Percentiles rank a stretch among this genome's conserved stretches.
phyloP scores from a whole-genome alignment of 345 rosid genomes.

The Lepidium sativum region DNA sequence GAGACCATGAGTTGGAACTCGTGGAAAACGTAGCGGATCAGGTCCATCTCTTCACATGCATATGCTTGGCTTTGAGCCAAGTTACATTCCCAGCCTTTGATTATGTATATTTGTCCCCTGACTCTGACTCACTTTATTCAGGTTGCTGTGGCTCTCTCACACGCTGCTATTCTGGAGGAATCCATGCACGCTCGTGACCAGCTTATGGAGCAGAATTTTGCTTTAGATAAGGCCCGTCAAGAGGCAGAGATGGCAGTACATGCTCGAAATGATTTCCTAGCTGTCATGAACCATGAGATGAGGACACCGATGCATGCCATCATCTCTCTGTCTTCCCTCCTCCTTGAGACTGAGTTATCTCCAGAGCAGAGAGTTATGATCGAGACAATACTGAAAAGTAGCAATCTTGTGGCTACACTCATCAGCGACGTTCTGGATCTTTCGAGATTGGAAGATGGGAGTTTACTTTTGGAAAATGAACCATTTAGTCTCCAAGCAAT shows the following conservation, averaged over 20 bases:
- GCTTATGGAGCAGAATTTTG: conserved; percentile 78
- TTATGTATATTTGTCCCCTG: background rate
- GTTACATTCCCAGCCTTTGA: background rate
- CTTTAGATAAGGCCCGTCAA: conserved; percentile 65
- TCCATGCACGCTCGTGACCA: conserved; percentile 85
- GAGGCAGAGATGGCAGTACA: conserved; percentile 89
- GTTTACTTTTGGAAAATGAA: conserved; percentile 55
- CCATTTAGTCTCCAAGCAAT: conserved; percentile 56
- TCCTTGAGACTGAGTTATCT: conserved; percentile 69
- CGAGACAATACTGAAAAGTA: conserved; percentile 81
- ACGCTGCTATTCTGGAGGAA: conserved; percentile 91
- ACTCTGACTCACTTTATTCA: conserved; percentile 19
- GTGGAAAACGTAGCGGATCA: conserved; percentile 94
- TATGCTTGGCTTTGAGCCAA: background rate
- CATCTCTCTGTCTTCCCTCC: conserved; percentile 81
- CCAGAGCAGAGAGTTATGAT: conserved; percentile 84
- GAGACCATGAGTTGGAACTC: conserved; percentile 87
- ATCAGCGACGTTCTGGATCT: conserved; percentile 88
- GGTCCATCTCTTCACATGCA: conserved; percentile 37
- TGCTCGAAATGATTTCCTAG: conserved; percentile 90
- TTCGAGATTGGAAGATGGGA: conserved; percentile 90
- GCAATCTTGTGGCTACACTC: conserved; percentile 79
- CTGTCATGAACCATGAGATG: conserved; percentile 99
- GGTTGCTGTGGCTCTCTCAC: conserved; percentile 99
- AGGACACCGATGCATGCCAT: conserved; percentile 89